Percentiles rank a stretch among this genome's conserved stretches.
phyloP scores from a whole-genome alignment of 2,329 filamentous ascomycete species.

The Xylariaceae sp. region DNA sequence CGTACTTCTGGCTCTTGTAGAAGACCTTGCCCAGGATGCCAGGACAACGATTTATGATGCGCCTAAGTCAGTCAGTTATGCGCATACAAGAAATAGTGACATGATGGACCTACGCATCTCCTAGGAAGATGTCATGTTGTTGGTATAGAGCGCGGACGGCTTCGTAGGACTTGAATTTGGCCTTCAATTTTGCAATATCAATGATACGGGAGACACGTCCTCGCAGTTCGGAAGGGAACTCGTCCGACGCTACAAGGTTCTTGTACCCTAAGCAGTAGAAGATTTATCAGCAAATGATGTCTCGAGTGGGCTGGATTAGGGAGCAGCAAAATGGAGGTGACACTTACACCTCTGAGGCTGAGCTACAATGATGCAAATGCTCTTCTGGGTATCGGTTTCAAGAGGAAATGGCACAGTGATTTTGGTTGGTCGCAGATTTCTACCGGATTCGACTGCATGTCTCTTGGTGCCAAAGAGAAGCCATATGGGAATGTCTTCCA shows the following conservation, averaged over 20 bases:
- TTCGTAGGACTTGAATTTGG: conserved; percentile 88
- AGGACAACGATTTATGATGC: conserved; percentile 72
- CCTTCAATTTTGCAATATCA: conserved; percentile 72
- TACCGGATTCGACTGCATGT: conserved; percentile 64
- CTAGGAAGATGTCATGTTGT: conserved; percentile 91
- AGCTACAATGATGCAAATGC: conserved; percentile 81
- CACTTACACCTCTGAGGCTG: conserved; percentile 31
- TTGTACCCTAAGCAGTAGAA: conserved; percentile 57
- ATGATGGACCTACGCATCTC: conserved; percentile 59
- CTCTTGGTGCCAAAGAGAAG: conserved; percentile 62
- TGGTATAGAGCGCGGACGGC: conserved; percentile 74
- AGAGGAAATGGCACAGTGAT: conserved; percentile 75
- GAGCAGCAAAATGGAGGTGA: not conserved
- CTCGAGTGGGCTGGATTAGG: not conserved
- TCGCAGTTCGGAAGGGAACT: conserved; percentile 64
- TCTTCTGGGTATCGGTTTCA: conserved; percentile 49
- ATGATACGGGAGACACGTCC: conserved; percentile 72
- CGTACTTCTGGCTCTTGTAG: conserved; percentile 57
- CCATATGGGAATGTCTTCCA: conserved; percentile 54
- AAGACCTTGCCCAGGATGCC: conserved; percentile 85
- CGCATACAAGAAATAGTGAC: not conserved
- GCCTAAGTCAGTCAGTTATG: conserved; percentile 23
- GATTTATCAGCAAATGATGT: not conserved
- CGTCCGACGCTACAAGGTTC: conserved; percentile 71
- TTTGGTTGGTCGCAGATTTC: conserved; percentile 70